A percentile compares a stretch with the other conserved stretches of the same genome.
phyloP scores from a whole-genome alignment of 208 protist genomes.

The Phytomonas sp. region DNA sequence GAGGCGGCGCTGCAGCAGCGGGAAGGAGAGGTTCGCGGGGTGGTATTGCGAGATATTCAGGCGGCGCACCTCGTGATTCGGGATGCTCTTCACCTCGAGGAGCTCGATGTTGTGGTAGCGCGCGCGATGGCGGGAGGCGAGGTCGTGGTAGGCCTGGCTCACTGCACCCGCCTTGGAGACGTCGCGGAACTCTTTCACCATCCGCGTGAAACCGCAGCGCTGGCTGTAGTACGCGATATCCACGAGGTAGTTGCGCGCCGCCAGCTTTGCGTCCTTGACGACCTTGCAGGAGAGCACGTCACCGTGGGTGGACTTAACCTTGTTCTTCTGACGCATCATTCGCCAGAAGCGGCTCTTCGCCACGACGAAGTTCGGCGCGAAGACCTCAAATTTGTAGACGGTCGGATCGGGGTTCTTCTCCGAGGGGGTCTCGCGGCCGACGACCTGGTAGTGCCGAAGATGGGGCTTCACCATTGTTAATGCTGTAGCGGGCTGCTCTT shows the following conservation, averaged over 20 bases:
- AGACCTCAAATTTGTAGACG: slow-evolving; percentile 98
- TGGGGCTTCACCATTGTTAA: slow-evolving; percentile 91
- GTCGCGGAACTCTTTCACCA: slow-evolving; percentile 99
- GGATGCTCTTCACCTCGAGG: slow-evolving; percentile 89
- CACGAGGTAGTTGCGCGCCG: slow-evolving; percentile 98
- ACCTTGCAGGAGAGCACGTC: slow-evolving; percentile 93
- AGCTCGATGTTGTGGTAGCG: slow-evolving; percentile 95
- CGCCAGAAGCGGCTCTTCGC: slow-evolving; percentile 99
- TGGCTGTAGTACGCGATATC: slow-evolving; percentile 98
- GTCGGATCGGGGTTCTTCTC: slow-evolving; percentile 89
- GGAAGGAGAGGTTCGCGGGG: slow-evolving; percentile 91
- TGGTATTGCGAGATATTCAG: slow-evolving; percentile 91
- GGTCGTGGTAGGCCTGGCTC: slow-evolving; percentile 95
- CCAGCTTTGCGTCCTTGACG: slow-evolving; percentile 94
- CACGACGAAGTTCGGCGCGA: slow-evolving; percentile 96
- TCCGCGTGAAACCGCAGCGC: slow-evolving; percentile 97
- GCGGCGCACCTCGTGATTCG: slow-evolving; percentile 72
- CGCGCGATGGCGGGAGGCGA: slow-evolving; percentile 96
- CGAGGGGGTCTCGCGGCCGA: slow-evolving; percentile 92
- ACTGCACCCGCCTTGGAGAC: slow-evolving; percentile 93
- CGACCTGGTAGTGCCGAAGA: slow-evolving; percentile 91
- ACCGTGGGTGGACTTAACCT: slow-evolving; percentile 98
- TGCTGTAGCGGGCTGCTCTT: too few relatives aligned
- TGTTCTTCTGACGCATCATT: slow-evolving; percentile 96
- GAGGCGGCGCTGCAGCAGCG: slow-evolving; percentile 87